Evolutionary conservation across 192 early-diverging fungal genomes (phyloP).

Genomic region (Coemansia sp.): DNA sequence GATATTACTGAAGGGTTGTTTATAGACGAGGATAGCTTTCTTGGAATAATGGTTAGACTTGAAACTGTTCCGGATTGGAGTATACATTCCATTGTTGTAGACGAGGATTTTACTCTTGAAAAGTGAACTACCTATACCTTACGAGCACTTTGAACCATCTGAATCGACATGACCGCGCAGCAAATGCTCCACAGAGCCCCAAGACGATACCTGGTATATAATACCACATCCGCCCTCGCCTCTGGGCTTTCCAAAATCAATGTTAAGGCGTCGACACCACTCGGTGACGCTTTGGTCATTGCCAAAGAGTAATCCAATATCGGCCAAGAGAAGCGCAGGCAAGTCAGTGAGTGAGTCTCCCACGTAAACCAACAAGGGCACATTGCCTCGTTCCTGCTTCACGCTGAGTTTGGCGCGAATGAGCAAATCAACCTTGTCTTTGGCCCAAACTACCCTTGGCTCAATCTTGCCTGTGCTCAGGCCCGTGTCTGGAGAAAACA

Average conservation of each 20-base stretch:
- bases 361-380: constrained; percentile 28
- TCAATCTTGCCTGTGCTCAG: constrained; percentile 22
- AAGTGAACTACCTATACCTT: neutral
- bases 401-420: neutral
- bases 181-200: neutral
- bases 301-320: constrained; percentile 43
- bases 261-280: constrained; percentile 40
- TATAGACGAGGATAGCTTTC: neutral
- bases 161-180: neutral
- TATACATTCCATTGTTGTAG: neutral
- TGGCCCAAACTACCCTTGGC: constrained; percentile 29
- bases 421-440: constrained; percentile 35
- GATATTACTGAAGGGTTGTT: neutral
- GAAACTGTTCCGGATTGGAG: neutral
- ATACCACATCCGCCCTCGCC: neutral
- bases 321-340: constrained; percentile 39
- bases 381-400: neutral
- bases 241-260: constrained; percentile 21
- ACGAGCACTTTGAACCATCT: neutral
- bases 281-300: constrained; percentile 15
- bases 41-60: neutral
- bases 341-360: constrained; percentile 57
- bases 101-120: neutral
- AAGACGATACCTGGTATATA: constrained; percentile 12
- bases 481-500: constrained; percentile 20